These are phyloP conservation scores for Leccinellum rugosiceps DNA, from an alignment of 768 basidiomycete species.

Conservation along the genomic window DNA sequence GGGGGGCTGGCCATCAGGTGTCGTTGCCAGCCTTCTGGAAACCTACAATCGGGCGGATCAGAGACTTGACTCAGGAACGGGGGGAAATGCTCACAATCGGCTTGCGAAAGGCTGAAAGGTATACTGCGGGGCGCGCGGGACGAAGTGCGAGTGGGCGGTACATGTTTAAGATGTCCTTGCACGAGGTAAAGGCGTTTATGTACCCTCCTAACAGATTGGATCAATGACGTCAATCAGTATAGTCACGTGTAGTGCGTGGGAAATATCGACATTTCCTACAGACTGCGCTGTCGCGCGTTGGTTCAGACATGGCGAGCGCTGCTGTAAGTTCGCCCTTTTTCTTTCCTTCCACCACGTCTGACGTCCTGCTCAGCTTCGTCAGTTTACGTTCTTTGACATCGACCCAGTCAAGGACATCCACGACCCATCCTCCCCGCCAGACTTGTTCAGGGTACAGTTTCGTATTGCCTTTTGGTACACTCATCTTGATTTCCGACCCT, in stretches of 20 bases:
- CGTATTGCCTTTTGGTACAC: not conserved
- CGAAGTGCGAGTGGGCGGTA: slow-evolving; percentile 11
- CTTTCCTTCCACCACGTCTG: slow-evolving; percentile 1
- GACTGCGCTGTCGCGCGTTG: not conserved
- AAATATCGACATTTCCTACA: not conserved
- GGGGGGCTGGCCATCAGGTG: slow-evolving; percentile 4
- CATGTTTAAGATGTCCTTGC: slow-evolving; percentile 10
- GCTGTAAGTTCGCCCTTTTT: slow-evolving; percentile 14
- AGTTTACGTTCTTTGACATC: slow-evolving; percentile 87
- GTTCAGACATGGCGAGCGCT: not conserved
- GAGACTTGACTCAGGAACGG: not conserved
- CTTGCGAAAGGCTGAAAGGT: slow-evolving; percentile 4
- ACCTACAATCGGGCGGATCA: slow-evolving; percentile 3
- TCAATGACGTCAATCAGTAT: not conserved
- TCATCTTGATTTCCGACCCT: slow-evolving; percentile 1
- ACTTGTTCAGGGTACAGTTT: slow-evolving; percentile 66
- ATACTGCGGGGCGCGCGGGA: slow-evolving; percentile 7
- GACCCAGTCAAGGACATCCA: slow-evolving; percentile 75
- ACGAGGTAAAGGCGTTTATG: not conserved
- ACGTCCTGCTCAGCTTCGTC: slow-evolving; percentile 61
- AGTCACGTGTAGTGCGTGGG: not conserved
- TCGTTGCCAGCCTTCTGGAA: slow-evolving; percentile 14
- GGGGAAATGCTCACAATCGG: slow-evolving; percentile 8
- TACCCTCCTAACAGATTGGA: not conserved
- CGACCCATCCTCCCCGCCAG: slow-evolving; percentile 70